These are phyloP conservation scores for Xerocomus potaroensis DNA, from an alignment of 768 basidiomycete species.

Conservation along the genomic window DNA sequence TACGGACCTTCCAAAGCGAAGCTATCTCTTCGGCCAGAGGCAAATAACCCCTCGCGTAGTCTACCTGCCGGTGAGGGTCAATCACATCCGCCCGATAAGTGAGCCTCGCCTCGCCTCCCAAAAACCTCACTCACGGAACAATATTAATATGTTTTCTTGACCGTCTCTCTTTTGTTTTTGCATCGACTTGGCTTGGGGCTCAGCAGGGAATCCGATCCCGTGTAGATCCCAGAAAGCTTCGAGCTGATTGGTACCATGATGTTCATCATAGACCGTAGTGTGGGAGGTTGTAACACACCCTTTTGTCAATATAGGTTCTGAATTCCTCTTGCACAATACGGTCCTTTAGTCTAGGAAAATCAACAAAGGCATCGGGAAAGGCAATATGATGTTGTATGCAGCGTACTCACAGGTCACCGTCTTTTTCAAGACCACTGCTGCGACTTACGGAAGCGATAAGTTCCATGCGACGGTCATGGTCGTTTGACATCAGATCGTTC, in stretches of 20 bases:
- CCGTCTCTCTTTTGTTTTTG: slow-evolving; percentile 42
- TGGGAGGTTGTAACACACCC: slow-evolving; percentile 43
- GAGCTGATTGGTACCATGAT: slow-evolving; percentile 35
- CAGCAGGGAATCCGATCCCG: slow-evolving; percentile 16
- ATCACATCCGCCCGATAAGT: neutral
- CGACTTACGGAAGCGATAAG: slow-evolving; percentile 69
- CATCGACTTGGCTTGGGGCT: slow-evolving; percentile 14
- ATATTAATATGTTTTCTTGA: slow-evolving; percentile 66
- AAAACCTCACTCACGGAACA: slow-evolving; percentile 53
- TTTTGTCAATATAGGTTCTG: slow-evolving; percentile 56
- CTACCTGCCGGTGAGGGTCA: slow-evolving; percentile 47
- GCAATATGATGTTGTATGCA: too few species aligned
- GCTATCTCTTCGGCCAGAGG: slow-evolving; percentile 52
- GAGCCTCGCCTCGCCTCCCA: neutral
- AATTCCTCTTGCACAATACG: slow-evolving; percentile 61
- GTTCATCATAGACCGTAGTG: neutral
- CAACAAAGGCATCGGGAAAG: slow-evolving; percentile 13
- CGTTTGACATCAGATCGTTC: neutral
- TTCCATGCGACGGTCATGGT: slow-evolving; percentile 45
- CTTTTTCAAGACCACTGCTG: slow-evolving; percentile 70
- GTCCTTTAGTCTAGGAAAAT: slow-evolving; percentile 55
- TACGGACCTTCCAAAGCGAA: slow-evolving; percentile 66
- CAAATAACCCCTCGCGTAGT: slow-evolving; percentile 66
- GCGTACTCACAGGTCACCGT: slow-evolving; percentile 64
- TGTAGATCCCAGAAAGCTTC: slow-evolving; percentile 43